Base-by-base conservation (phyloP, 176 grass and related monocot genomes). In the Aechmea fasciata region DNA sequence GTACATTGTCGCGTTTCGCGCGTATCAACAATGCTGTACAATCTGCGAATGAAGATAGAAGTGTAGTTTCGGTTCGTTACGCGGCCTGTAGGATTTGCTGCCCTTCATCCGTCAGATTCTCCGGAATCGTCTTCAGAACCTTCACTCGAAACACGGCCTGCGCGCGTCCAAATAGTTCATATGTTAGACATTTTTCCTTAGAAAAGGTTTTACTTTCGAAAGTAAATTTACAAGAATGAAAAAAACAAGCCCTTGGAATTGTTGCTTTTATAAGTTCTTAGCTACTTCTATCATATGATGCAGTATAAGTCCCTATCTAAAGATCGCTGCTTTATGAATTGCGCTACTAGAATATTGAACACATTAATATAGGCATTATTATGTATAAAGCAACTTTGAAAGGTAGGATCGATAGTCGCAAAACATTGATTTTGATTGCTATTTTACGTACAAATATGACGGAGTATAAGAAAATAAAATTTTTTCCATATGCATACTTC, bases 61-160 rank as follows among this genome's bases (percentile, higher is more conserved):
- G 54, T 20, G 8, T 17, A 9, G 7, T 59, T 59, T 59, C 6
- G 54, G n/a, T 59, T 59, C 19, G 55, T 97, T 80, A 97, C 59
- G 77, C 94, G 53, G 84, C 89, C 77, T 93, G 87, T 62, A 90
- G 75, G 47, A 90, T 70, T 77, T 79, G 67, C 6, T 65, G 69
- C 1, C 57, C 82, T 51, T 76, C 61, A 66, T 54, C 87, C 24
- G 76, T 65, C 1, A 69, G 78, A 26, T 85, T 83, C 15, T 99
- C 76, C 19, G 94, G 82, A 1, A 89, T 72, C 3, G 69, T 76
- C 73, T 83, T 93, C 33, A 90, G 52, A 9, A 99, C 94, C 75
- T 99, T 99, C 51, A 99, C 89, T 67, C 87, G 77, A 80, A 93
- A 90, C 73, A 79, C 77, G 26, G 77, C 89, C 89, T 99, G 66